A percentile compares a stretch with the other conserved stretches of the same genome.
phyloP scores from a whole-genome alignment of 495 filamentous ascomycete genomes.

The Aspergillus indologenus region DNA sequence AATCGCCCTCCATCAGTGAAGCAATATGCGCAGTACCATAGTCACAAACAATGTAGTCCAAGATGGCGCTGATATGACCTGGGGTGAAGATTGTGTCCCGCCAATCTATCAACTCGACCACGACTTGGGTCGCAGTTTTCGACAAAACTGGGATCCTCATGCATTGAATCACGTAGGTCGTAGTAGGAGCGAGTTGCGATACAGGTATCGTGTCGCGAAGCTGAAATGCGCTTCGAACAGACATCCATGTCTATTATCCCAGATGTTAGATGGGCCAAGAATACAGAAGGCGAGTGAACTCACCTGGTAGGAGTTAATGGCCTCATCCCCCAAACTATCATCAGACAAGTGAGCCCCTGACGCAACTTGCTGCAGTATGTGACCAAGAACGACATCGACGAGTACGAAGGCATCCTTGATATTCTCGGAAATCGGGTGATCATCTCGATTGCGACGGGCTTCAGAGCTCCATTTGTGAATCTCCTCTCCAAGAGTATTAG shows the following conservation, averaged over 20 bases:
- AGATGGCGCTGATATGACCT: slow-evolving; percentile 20
- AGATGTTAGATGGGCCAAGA: background rate
- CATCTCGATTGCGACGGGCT: slow-evolving; percentile 18
- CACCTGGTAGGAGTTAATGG: slow-evolving; percentile 39
- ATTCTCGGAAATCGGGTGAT: slow-evolving; percentile 29
- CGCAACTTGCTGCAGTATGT: slow-evolving; percentile 30
- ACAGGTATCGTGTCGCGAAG: slow-evolving; percentile 18
- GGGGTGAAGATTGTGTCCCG: slow-evolving; percentile 22
- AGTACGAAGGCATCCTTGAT: slow-evolving; percentile 38
- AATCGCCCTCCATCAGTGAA: slow-evolving; percentile 56
- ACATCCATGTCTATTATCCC: slow-evolving; percentile 26
- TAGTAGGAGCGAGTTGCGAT: slow-evolving; percentile 18
- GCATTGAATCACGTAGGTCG: slow-evolving; percentile 22
- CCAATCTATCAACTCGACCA: slow-evolving; percentile 32
- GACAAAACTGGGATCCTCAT: slow-evolving; percentile 29
- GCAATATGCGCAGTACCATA: slow-evolving; percentile 35
- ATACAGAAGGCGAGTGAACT: slow-evolving; percentile 13
- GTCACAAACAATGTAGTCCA: slow-evolving; percentile 37
- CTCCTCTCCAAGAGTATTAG: slow-evolving; percentile 71
- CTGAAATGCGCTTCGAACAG: slow-evolving; percentile 25
- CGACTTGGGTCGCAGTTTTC: slow-evolving; percentile 29
- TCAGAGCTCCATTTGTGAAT: slow-evolving; percentile 49
- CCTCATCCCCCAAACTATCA: slow-evolving; percentile 27
- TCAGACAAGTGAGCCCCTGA: slow-evolving; percentile 23
- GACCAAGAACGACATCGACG: slow-evolving; percentile 35